These are phyloP conservation scores for Exophiala lecanii-corni DNA, from an alignment of 2,329 filamentous ascomycete genomes.

Conservation along the genomic window DNA sequence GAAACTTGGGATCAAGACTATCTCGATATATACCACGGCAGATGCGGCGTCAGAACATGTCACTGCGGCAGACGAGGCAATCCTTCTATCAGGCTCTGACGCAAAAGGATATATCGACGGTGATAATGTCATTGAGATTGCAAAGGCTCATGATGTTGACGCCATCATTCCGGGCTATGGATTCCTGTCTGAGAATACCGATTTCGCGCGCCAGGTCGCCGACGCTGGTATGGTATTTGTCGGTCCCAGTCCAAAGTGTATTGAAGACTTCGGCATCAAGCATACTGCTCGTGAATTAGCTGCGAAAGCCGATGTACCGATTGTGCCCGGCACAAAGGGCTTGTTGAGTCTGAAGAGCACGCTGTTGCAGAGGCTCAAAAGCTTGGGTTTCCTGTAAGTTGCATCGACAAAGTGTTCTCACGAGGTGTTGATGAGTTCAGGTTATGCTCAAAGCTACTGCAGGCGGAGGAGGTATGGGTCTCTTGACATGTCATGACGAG, in stretches of 20 bases:
- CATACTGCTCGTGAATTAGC: slow-evolving; percentile 54
- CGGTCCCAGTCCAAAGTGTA: slow-evolving; percentile 52
- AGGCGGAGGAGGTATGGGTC: slow-evolving; percentile 79
- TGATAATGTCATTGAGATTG: slow-evolving; percentile 46
- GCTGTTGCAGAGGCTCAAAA: slow-evolving; percentile 41
- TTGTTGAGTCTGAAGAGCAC: slow-evolving; percentile 46
- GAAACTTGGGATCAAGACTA: slow-evolving; percentile 46
- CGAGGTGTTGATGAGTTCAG: no score
- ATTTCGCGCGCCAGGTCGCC: slow-evolving; percentile 53
- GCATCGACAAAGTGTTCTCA: background rate
- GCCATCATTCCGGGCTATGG: slow-evolving; percentile 65
- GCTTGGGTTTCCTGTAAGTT: slow-evolving; percentile 47
- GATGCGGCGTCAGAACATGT: slow-evolving; percentile 55
- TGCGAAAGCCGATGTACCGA: slow-evolving; percentile 48
- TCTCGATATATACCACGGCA: slow-evolving; percentile 55
- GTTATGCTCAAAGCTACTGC: slow-evolving; percentile 76
- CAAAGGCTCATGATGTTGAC: slow-evolving; percentile 46
- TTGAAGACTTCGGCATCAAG: slow-evolving; percentile 56
- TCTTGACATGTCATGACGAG: slow-evolving; percentile 67
- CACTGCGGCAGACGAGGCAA: slow-evolving; percentile 49
- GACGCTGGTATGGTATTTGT: slow-evolving; percentile 55
- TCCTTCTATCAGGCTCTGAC: slow-evolving; percentile 46
- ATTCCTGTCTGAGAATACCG: slow-evolving; percentile 60
- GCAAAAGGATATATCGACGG: slow-evolving; percentile 42
- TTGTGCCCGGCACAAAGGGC: slow-evolving; percentile 52